Conservation (phyloP, 371 early-diverging fungal genomes). For the Mortierella sp. region DNA sequence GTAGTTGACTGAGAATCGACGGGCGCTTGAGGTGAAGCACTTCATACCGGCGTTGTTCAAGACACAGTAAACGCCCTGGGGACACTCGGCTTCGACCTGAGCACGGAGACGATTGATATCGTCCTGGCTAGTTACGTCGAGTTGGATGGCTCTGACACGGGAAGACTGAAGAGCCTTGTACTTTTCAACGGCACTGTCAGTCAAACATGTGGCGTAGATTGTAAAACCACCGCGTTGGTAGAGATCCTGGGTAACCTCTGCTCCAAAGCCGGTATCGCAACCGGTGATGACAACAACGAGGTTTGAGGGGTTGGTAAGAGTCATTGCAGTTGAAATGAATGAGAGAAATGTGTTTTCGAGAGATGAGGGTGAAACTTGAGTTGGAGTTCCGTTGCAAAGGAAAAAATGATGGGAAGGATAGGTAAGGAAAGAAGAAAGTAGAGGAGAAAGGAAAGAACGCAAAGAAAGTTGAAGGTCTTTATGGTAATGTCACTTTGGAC, state of each 20-base stretch:
- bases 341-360: neutral
- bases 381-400: neutral
- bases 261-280: constrained; percentile 51
- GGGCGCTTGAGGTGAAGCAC: neutral
- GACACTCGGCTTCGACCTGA: constrained; percentile 47
- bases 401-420: constrained; percentile 1
- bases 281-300: constrained; percentile 50
- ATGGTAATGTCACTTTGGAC: neutral
- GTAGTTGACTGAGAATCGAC: neutral
- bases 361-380: too few species aligned
- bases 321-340: constrained; percentile 7
- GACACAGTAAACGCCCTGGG: constrained; percentile 54
- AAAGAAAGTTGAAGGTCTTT: neutral
- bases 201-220: constrained; percentile 52
- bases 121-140: constrained; percentile 54
- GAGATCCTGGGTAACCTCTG: constrained; percentile 43
- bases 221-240: constrained; percentile 46
- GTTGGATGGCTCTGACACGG: constrained; percentile 38
- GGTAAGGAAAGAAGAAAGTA: neutral
- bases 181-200: constrained; percentile 28
- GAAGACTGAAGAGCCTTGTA: constrained; percentile 47
- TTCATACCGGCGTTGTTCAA: constrained; percentile 52
- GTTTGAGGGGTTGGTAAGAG: constrained; percentile 35
- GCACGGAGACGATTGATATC: constrained; percentile 50
- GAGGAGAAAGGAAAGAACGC: neutral